Evolutionary conservation across 495 filamentous ascomycete species (phyloP), one percentile per base, ranked within the genome.

Genomic region (Cenococcum geophilum): DNA sequence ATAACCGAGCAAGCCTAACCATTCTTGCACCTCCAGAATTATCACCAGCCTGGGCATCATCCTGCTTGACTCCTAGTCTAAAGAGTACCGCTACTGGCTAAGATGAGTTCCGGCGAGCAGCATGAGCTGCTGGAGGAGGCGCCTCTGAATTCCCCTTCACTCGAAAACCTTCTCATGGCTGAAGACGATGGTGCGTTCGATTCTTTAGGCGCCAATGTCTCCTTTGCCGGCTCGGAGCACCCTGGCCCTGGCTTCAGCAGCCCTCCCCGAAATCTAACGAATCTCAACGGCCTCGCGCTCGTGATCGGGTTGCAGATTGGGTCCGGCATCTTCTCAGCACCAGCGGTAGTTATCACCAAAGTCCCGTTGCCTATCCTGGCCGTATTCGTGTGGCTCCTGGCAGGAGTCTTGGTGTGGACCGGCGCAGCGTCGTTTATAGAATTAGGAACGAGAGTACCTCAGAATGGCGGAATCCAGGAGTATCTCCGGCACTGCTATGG

Each of bases 381-480:
- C 12, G 25, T 68, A 22, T 37, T 68, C n/a, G 66, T 76, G n/a
- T 79, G 76, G 74, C 37, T 73, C 21, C n/a, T 75, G n/a, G 73
- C 64, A 21, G 76, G 77, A 12, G 42, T 76, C 25, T 61, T 78
- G 11, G 76, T 73, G 9, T 79, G 75, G 76, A 72, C 77, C 14
- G 76, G 77, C 11, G 76, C 76, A 0, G 71, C 75, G 0, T 74
- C 71, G 9, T 77, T 77, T 62, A 71, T 74, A 40, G 77, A 79
- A 57, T 70, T 78, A 34, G 76, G 77, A 21, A 59, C 72, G 16
- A 68, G 65, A 12, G 58, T 79, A 16, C 77, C 77, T 1, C 57
- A 60, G 59, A 78, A 78, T 58, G 76, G 77, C 11, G 77, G 77
- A 5, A 72, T 74, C 9, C 76, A 77, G 58, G 75, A 78, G 52